Percentiles rank a stretch among this genome's conserved stretches.
Evolutionary conservation across 768 basidiomycete genomes (phyloP).

Genomic region (Tulasnella sp.): DNA sequence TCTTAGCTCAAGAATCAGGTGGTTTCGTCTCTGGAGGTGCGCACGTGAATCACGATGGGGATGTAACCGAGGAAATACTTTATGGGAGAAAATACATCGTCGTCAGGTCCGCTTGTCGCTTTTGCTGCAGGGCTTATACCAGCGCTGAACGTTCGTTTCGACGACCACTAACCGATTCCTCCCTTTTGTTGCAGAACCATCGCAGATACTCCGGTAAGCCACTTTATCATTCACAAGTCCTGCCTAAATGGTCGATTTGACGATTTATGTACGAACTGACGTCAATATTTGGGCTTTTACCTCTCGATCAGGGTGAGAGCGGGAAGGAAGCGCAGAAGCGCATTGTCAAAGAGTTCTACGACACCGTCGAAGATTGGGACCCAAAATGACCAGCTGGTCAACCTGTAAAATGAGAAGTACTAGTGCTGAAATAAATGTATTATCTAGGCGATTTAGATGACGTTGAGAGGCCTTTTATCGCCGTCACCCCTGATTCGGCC

Average conservation of each 20-base stretch:
- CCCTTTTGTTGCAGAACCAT: constrained; percentile 49
- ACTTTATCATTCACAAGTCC: not conserved
- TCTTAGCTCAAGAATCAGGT: constrained; percentile 88
- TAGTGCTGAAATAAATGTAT: not conserved
- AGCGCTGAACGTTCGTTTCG: not conserved
- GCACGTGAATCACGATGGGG: constrained; percentile 34
- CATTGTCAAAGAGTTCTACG: constrained; percentile 79
- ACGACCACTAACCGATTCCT: not conserved
- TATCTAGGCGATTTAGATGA: not conserved
- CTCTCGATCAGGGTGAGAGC: constrained; percentile 44
- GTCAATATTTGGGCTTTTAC: constrained; percentile 13
- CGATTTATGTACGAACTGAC: not conserved
- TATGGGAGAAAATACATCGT: constrained; percentile 76
- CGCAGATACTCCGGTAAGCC: constrained; percentile 45
- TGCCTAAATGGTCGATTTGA: not conserved
- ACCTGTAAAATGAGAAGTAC: not conserved
- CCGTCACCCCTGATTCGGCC: not conserved
- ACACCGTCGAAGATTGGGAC: constrained; percentile 64
- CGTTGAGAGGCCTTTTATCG: not conserved
- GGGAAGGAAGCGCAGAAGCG: constrained; percentile 64
- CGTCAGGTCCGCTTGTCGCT: constrained; percentile 31
- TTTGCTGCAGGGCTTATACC: not conserved
- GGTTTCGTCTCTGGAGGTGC: constrained; percentile 65
- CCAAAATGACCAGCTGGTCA: constrained; percentile 27
- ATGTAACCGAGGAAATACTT: constrained; percentile 60